Conservation (phyloP, 2,329 filamentous ascomycete species). For the Ramularia endophylla region DNA sequence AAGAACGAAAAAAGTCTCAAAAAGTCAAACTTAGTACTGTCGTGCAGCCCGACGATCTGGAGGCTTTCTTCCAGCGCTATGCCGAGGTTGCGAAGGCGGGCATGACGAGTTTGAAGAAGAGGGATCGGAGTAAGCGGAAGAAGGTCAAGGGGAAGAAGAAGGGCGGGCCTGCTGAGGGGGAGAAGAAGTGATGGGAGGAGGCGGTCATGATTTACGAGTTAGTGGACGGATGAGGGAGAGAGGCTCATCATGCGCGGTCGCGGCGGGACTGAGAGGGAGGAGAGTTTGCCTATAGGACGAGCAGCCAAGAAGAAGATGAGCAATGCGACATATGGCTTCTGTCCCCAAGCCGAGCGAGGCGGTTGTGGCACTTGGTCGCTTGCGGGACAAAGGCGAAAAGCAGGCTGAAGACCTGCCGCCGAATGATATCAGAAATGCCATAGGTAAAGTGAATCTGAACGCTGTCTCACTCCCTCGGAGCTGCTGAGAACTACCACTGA, state of each 20-base stretch:
- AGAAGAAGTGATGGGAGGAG: constrained; percentile 15
- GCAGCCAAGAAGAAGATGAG: not conserved
- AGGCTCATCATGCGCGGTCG: not conserved
- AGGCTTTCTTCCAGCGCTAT: constrained; percentile 76
- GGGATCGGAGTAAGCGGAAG: constrained; percentile 82
- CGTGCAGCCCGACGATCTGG: constrained; percentile 68
- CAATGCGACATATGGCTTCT: not conserved
- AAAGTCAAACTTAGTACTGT: constrained; percentile 77
- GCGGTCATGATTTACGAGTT: not conserved
- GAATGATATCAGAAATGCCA: no score
- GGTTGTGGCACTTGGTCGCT: no score
- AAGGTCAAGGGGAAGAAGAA: constrained; percentile 72
- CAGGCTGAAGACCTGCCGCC: no score
- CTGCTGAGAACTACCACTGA: no score
- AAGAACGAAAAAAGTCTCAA: constrained; percentile 48
- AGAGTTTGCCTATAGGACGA: no score
- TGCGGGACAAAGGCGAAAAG: no score
- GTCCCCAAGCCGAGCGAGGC: not conserved
- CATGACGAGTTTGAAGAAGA: constrained; percentile 85
- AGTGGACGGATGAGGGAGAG: not conserved
- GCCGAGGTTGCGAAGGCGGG: constrained; percentile 86
- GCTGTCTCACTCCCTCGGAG: no score
- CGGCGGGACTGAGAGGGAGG: not conserved
- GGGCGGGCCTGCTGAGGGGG: constrained; percentile 28
- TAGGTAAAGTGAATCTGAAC: no score